Evolutionary conservation across 179 eudicot species (phyloP), one percentile per base, ranked within the genome.

Genomic region (Beta macrorhiza): DNA sequence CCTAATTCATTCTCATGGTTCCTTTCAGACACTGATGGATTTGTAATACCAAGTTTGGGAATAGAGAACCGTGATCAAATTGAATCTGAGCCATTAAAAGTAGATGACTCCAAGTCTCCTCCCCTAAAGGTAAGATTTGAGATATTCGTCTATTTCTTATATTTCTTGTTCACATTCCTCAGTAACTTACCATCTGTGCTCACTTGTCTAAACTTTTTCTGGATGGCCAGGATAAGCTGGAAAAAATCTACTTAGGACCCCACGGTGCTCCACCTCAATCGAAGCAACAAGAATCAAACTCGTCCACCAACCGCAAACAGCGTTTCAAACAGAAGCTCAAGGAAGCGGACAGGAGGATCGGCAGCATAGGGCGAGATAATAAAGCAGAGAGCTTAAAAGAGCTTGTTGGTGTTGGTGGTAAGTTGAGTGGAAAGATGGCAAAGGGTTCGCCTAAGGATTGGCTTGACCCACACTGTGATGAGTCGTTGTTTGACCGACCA

Each of bases 381-480:
- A 93, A 88, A 85, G 84, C 92, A 25, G 98, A 95, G 81, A 90
- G 84, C 80, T 70, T 95, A 72, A 86, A 82, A 79, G 98, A 95
- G 84, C 95, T 95, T 83, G 92, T 92, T n/a, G 98, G 98, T 63
- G 87, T 86, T 65, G 82, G 86, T 53, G 87, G 85, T 65, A 89
- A 88, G 75, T 71, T 64, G 67, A 56, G 82, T 65, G 81, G 32
- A 32, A 90, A 83, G 63, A 84, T 83, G 86, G 63, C 91, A 1
- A 93, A 89, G 84, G 89, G 84, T 75, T 84, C 91, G n/a, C 55
- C 91, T 25, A 92, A 87, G 88, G 99, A 90, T 77, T 95, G 98
- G 98, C 90, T 93, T 13, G 97, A 95, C 83, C 97, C 97, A 52
- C 98, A 95, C 79, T 95, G 98, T 80, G 88, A 92, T 53, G 98